These are phyloP conservation scores for Tetradesmus lagerheimii DNA, from an alignment of 139 green algal genomes.

Conservation along the genomic window DNA sequence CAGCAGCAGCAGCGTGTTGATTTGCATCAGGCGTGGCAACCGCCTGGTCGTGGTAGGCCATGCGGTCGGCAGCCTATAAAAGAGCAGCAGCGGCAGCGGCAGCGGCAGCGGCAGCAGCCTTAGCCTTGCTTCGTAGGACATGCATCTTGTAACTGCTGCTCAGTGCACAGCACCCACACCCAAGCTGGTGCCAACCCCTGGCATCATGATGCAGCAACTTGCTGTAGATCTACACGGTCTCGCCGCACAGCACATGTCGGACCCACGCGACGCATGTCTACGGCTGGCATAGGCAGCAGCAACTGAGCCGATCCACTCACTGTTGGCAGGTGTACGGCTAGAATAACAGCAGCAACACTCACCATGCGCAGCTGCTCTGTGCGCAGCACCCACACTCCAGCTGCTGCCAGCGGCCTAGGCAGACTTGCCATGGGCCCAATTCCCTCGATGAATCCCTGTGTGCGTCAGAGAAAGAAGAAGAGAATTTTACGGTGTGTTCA, in stretches of 20 bases:
- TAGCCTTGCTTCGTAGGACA: too few relatives aligned
- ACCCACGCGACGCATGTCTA: too few relatives aligned
- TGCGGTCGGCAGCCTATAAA: constrained; percentile 76
- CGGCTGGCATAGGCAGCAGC: too few relatives aligned
- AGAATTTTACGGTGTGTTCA: too few relatives aligned
- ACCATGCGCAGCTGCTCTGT: constrained; percentile 74
- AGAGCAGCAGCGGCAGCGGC: neutral
- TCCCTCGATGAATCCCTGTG: constrained; percentile 92
- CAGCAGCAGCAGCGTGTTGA: neutral
- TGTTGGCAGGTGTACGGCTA: too few relatives aligned
- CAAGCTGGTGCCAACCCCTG: neutral
- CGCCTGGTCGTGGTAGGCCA: constrained; percentile 88
- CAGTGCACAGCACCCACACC: neutral
- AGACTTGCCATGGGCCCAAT: constrained; percentile 81
- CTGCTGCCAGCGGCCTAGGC: constrained; percentile 66
- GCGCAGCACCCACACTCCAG: constrained; percentile 81
- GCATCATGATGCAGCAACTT: too few relatives aligned
- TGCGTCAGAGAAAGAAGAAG: too few relatives aligned
- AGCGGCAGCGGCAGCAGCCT: too few relatives aligned
- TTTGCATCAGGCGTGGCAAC: constrained; percentile 88
- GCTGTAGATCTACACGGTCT: too few relatives aligned
- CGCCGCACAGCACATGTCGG: too few relatives aligned
- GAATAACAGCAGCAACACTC: too few relatives aligned
- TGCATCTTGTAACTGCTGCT: neutral
- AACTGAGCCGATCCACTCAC: too few relatives aligned